Evolutionary conservation across 2,329 filamentous ascomycete species (phyloP).

Genomic region (Eutypa lata): DNA sequence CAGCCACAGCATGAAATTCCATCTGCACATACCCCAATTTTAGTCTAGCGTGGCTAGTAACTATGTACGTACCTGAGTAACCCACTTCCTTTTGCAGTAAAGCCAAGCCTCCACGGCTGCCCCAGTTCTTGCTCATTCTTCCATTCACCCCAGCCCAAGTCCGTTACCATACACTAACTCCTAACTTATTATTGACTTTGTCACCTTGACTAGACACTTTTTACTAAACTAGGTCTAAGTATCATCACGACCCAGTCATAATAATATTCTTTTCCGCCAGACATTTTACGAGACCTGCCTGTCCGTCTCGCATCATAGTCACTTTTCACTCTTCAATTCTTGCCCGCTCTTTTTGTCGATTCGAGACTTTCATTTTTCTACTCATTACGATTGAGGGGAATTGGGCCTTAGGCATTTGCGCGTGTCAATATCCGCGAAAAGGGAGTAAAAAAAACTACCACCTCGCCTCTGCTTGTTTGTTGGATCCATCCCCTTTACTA

Average conservation of each 20-base stretch:
- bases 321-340: not conserved
- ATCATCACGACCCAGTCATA: conserved; percentile 1
- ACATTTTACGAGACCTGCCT: not conserved
- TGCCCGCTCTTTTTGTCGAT: not conserved
- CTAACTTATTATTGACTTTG: too few relatives aligned
- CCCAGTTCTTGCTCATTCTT: not conserved
- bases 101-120: not conserved
- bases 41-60: too few relatives aligned
- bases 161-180: not conserved
- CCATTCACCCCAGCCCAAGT: too few relatives aligned
- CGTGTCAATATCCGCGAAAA: not conserved
- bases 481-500: not conserved
- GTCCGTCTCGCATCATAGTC: not conserved
- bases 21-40: too few relatives aligned
- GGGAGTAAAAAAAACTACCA: not conserved
- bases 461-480: not conserved
- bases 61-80: too few relatives aligned
- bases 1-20: too few relatives aligned
- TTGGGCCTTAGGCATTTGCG: not conserved
- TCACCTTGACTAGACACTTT: too few relatives aligned
- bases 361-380: not conserved
- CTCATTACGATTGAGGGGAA: not conserved
- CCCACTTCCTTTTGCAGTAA: too few relatives aligned
- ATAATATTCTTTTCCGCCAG: not conserved
- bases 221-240: not conserved